phyloP scores from a whole-genome alignment of 31 red algal species.

The Porphyra umbilicalis region DNA sequence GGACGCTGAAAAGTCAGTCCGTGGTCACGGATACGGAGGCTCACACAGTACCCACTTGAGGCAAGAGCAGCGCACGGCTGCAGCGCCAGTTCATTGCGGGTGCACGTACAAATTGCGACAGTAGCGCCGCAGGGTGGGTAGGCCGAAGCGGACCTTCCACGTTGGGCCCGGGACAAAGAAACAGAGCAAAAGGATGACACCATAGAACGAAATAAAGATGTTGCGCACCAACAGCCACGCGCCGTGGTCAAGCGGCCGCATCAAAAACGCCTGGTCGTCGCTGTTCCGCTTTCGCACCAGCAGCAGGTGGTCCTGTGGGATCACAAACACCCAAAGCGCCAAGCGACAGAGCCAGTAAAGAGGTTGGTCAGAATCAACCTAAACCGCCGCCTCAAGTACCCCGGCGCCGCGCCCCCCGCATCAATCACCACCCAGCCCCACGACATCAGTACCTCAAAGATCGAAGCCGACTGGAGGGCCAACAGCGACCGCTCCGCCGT shows the following conservation, averaged over 20 bases:
- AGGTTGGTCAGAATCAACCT: too few species aligned
- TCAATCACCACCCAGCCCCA: too few species aligned
- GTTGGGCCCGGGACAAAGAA: too few species aligned
- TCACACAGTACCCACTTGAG: too few species aligned
- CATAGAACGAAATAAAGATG: background rate
- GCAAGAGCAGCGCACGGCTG: too few species aligned
- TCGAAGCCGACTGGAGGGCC: background rate
- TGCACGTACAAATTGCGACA: background rate
- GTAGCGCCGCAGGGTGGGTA: background rate
- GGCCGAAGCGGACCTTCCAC: too few species aligned
- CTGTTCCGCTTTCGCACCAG: background rate
- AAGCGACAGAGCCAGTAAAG: too few species aligned
- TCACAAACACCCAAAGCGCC: background rate
- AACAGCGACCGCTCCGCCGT: background rate
- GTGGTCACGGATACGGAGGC: too few species aligned
- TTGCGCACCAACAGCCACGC: background rate
- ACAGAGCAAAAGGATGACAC: background rate
- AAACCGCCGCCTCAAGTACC: too few species aligned
- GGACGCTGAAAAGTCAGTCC: background rate
- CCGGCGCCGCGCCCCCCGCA: too few species aligned
- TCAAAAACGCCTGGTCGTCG: background rate
- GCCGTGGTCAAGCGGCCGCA: background rate
- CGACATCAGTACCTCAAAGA: background rate
- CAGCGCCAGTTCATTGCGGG: too few species aligned
- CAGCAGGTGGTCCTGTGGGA: background rate